A percentile compares a stretch with the other conserved stretches of the same genome.
Conservation (phyloP, 257 asterid genomes). For the Anisodus tanguticus region DNA sequence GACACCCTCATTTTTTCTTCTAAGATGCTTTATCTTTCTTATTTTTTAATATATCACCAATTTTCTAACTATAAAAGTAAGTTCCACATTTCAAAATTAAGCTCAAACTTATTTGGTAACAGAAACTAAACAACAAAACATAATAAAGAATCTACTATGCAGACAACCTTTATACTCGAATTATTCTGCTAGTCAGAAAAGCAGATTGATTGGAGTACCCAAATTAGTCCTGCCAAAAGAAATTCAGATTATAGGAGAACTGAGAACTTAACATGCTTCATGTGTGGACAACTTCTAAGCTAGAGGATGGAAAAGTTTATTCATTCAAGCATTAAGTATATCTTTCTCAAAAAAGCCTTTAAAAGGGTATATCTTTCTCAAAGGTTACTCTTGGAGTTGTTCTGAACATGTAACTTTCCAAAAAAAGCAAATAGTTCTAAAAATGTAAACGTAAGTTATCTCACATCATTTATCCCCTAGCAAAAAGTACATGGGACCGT, state of each 20-base stretch:
- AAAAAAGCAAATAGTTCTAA: not conserved
- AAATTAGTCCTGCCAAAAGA: constrained; percentile 9
- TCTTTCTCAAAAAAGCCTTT: constrained; percentile 3
- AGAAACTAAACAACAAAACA: constrained; percentile 8
- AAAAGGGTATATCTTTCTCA: not conserved
- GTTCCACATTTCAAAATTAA: constrained; percentile 2
- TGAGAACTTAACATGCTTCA: not conserved
- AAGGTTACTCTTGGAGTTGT: not conserved
- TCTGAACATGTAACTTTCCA: not conserved
- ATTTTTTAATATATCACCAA: not conserved
- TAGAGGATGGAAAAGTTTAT: not conserved
- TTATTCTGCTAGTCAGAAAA: not conserved
- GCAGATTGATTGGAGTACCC: not conserved
- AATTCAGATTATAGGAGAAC: constrained; percentile 7
- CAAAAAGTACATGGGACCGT: not conserved
- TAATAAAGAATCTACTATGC: not conserved
- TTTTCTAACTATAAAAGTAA: constrained; percentile 7
- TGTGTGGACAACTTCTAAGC: not conserved
- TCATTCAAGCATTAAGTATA: not conserved
- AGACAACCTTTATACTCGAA: not conserved
- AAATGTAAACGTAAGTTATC: not conserved
- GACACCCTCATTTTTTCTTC: not conserved
- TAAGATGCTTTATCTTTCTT: not conserved
- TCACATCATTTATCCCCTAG: constrained; percentile 9
- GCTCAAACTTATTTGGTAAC: not conserved